These are phyloP conservation scores for Luffa acutangula DNA, from an alignment of 306 rosid genomes.

Conservation along the genomic window DNA sequence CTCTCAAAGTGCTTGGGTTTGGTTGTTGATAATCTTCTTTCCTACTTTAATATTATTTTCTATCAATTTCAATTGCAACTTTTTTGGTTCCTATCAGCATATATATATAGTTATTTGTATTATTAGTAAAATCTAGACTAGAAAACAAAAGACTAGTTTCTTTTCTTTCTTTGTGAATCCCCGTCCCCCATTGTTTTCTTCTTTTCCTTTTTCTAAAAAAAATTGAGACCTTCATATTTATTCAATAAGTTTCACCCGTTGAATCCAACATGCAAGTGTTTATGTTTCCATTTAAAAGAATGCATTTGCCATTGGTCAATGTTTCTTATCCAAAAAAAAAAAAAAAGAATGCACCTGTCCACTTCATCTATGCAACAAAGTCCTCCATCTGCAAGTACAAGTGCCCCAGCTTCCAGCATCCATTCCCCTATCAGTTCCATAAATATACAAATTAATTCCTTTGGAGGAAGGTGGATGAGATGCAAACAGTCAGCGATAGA, in stretches of 20 bases:
- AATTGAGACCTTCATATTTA: background rate
- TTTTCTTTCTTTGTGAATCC: background rate
- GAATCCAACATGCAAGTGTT: background rate
- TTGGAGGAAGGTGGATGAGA: background rate
- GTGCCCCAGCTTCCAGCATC: constrained; percentile 99
- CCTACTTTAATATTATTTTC: background rate
- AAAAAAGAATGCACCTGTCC: constrained; percentile 51
- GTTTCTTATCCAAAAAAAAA: too few species aligned
- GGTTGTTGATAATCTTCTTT: background rate
- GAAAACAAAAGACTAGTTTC: background rate
- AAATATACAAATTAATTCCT: background rate
- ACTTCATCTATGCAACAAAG: constrained; percentile 96
- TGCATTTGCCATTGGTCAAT: too few species aligned
- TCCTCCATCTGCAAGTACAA: constrained; percentile 96
- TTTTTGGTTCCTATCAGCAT: too few species aligned
- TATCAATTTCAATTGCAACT: background rate
- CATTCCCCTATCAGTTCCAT: constrained; percentile 61
- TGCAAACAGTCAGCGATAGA: background rate
- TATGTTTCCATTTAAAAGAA: background rate
- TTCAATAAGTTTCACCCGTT: background rate
- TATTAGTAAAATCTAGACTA: background rate
- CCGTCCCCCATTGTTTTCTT: background rate
- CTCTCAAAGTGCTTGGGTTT: background rate
- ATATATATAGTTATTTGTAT: background rate
- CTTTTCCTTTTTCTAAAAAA: background rate